Evolutionary conservation across 2,329 filamentous ascomycete species (phyloP).

Genomic region (Clarireedia monteithiana): DNA sequence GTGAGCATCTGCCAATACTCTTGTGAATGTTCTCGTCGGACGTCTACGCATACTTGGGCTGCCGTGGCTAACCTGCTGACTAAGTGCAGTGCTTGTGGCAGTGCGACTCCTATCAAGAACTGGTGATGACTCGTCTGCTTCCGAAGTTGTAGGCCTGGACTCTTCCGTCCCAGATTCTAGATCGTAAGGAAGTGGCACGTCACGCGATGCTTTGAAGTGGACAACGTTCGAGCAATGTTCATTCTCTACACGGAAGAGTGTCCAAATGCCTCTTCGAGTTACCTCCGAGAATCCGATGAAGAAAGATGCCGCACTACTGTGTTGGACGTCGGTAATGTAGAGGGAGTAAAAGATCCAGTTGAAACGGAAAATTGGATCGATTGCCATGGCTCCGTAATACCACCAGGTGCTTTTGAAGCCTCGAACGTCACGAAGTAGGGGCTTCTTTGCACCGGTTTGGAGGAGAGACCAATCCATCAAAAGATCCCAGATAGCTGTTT

Average conservation of each 20-base stretch:
- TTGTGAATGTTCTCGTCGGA: conserved; percentile 38
- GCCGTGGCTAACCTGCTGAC: conserved; percentile 13
- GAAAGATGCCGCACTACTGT: conserved; percentile 78
- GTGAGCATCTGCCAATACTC: conserved; percentile 76
- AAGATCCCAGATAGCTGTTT: conserved; percentile 75
- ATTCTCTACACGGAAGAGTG: conserved; percentile 90
- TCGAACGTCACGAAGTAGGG: conserved; percentile 66
- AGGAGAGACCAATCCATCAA: conserved; percentile 95
- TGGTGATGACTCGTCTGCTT: conserved; percentile 3
- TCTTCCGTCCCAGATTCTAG: conserved; percentile 16
- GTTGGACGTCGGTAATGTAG: conserved; percentile 70
- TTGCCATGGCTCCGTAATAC: conserved; percentile 78
- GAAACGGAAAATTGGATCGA: conserved; percentile 82
- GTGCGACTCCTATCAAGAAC: conserved; percentile 16
- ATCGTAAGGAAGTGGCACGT: conserved; percentile 75
- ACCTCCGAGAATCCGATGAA: conserved; percentile 71
- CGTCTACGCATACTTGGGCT: conserved; percentile 12
- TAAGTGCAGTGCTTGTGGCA: conserved; percentile 16
- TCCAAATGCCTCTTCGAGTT: conserved; percentile 81
- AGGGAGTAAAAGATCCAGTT: conserved; percentile 88
- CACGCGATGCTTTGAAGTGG: conserved; percentile 81
- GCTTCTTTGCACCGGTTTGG: conserved; percentile 62
- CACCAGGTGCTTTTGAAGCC: conserved; percentile 72
- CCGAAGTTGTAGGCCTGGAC: neutral
- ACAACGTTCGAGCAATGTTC: conserved; percentile 92